Percentiles rank a stretch among this genome's conserved stretches.
These are phyloP conservation scores for Trametes gibbosa DNA, from an alignment of 768 basidiomycete genomes.

Conservation along the genomic window DNA sequence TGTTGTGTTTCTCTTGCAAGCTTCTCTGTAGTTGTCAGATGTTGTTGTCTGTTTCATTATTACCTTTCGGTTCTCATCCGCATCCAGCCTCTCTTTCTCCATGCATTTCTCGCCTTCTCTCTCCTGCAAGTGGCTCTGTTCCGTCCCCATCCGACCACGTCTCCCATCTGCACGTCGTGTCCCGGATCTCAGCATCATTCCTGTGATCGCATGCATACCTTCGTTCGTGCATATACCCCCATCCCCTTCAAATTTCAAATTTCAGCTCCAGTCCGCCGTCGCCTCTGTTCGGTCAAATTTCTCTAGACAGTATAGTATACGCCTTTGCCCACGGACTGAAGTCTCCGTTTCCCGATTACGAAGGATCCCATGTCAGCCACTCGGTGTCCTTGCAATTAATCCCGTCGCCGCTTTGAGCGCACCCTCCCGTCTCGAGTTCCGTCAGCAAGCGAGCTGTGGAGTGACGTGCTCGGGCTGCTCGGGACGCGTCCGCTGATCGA, in stretches of 20 bases:
- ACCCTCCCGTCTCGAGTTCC: neutral
- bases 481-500: neutral
- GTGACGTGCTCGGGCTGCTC: neutral
- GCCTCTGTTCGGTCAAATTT: constrained; percentile 2
- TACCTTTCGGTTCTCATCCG: neutral
- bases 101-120: neutral
- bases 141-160: neutral
- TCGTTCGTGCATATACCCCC: constrained; percentile 18
- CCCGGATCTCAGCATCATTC: neutral
- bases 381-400: neutral
- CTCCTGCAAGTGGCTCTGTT: neutral
- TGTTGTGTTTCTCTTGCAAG: neutral
- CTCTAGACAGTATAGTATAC: neutral
- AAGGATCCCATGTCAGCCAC: neutral
- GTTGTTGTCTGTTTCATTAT: constrained; percentile 19
- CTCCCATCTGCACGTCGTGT: neutral
- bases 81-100: neutral
- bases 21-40: constrained; percentile 4
- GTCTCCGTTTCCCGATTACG: neutral
- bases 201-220: constrained; percentile 11
- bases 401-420: neutral
- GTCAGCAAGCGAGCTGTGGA: neutral
- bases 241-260: neutral
- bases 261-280: neutral
- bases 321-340: neutral